Evolutionary conservation across 257 asterid species (phyloP).

Genomic region (Forsythia suspensa): DNA sequence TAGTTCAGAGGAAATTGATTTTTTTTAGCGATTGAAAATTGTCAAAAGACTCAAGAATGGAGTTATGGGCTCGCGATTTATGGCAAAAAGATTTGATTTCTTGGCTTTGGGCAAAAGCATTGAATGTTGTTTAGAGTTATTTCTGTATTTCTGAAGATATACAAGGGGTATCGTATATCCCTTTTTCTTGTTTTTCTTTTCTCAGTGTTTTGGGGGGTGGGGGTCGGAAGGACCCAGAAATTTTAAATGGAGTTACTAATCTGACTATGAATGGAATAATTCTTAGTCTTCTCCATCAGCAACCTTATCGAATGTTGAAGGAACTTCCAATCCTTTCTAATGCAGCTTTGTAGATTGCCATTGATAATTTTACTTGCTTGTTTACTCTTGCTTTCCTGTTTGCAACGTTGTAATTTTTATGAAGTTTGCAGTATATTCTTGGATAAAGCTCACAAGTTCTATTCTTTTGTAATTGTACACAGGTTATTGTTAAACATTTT

Average conservation of each 20-base stretch:
- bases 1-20: background rate
- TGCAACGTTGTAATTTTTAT: slow-evolving; percentile 24
- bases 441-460: background rate
- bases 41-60: background rate
- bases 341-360: slow-evolving; percentile 7
- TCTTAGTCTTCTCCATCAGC: slow-evolving; percentile 28
- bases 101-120: background rate
- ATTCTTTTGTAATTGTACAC: slow-evolving; percentile 1
- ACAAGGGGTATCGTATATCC: no score
- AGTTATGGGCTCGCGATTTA: background rate
- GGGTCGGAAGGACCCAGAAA: slow-evolving; percentile 16
- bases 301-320: slow-evolving; percentile 16
- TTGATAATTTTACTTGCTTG: slow-evolving; percentile 18
- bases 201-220: slow-evolving; percentile 6
- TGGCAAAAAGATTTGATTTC: background rate
- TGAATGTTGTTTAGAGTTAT: background rate
- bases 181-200: slow-evolving; percentile 23
- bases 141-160: no score
- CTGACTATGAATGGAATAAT: slow-evolving; percentile 23
- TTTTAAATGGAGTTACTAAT: background rate
- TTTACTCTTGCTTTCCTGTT: background rate
- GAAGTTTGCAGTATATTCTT: slow-evolving; percentile 2
- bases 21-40: no score
- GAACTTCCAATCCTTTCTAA: slow-evolving; percentile 16
- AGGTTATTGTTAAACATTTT: slow-evolving; percentile 32